Base-by-base conservation (phyloP, 495 filamentous ascomycete genomes). In the Xylaria castorea region DNA sequence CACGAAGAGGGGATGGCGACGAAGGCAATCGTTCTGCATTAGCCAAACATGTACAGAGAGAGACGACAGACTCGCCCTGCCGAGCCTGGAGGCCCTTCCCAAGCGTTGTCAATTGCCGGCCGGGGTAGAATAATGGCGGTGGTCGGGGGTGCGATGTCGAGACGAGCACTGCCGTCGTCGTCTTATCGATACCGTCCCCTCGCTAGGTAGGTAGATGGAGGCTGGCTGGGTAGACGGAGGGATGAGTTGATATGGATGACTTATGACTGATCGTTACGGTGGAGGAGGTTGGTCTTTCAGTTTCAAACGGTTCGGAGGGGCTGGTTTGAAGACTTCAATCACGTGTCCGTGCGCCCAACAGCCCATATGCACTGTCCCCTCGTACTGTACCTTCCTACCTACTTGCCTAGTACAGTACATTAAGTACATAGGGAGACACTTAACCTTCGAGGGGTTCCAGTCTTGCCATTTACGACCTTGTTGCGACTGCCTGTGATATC, bases 291-390 rank as follows among this genome's bases (percentile, higher is more conserved):
- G 30, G 53, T 40, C 55, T 50, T 25, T 70, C 71, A 73, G 75
- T 77, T 77, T 77, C 53, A 75, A 77, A 77, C 75, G 75, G 75
- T 77, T 55, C 34, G 20, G 25, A 46, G 69, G 69, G 60, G 44
- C 25, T 55, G 51, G 22, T 14, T 18, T 14, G 8, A 32, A 57
- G 22, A n/a, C 34, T 55, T 51, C 57, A 42, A 14, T 32, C 66
- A 44, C 51, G 58, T 36, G 55, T 70, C 60, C 42, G 66, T 55
- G 27, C 9, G 22, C 44, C 20, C 36, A 63, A 42, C 11, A 1
- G 8, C 38, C 38, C 36, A 4, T 38, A 25, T 51, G n/a, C 50
- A 25, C 50, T 25, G n/a, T 51, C 50, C 42, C 42, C 14, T 46
- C 42, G 6, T 36, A 36, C 34, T 6, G 5, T 46, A 46, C 42